phyloP scores from a whole-genome alignment of 2,329 filamentous ascomycete genomes.

The Xylariaceae sp. region DNA sequence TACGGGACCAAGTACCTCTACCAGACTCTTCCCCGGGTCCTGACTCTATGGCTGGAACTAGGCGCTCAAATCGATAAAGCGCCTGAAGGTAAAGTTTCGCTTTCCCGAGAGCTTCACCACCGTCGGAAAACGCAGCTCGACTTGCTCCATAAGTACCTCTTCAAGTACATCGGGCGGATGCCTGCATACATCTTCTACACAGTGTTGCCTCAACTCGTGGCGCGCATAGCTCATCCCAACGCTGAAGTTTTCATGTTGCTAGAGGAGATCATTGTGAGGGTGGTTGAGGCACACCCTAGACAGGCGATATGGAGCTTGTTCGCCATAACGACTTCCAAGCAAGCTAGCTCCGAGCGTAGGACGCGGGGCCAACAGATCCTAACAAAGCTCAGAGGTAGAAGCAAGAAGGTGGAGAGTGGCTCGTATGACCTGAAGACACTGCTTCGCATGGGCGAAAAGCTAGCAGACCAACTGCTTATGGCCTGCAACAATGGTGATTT shows the following conservation, averaged over 20 bases:
- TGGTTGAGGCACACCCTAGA: conserved; percentile 84
- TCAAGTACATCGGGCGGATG: conserved; percentile 74
- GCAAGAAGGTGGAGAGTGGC: conserved; percentile 55
- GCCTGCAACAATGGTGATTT: conserved; percentile 79
- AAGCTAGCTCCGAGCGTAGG: conserved; percentile 64
- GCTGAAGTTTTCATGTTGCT: conserved; percentile 75
- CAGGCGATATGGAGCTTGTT: conserved; percentile 92
- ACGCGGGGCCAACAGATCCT: conserved; percentile 56
- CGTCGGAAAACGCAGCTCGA: conserved; percentile 68
- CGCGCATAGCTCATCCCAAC: conserved; percentile 90
- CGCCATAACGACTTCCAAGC: conserved; percentile 80
- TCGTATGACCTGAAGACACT: conserved; percentile 68
- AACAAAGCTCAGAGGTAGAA: conserved; percentile 48
- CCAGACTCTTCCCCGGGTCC: conserved; percentile 85
- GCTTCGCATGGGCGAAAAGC: conserved; percentile 76
- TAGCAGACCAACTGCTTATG: conserved; percentile 78
- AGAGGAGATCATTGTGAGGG: conserved; percentile 78
- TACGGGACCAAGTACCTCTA: conserved; percentile 96
- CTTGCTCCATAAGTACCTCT: conserved; percentile 72
- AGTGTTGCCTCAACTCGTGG: conserved; percentile 87
- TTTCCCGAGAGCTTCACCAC: conserved; percentile 55
- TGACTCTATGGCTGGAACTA: conserved; percentile 94
- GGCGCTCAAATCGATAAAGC: conserved; percentile 73
- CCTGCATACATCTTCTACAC: conserved; percentile 81
- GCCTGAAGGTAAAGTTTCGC: conserved; percentile 56